Evolutionary conservation across 1,284 basidiomycete genomes (phyloP).

Genomic region (Xanthoconium separans): DNA sequence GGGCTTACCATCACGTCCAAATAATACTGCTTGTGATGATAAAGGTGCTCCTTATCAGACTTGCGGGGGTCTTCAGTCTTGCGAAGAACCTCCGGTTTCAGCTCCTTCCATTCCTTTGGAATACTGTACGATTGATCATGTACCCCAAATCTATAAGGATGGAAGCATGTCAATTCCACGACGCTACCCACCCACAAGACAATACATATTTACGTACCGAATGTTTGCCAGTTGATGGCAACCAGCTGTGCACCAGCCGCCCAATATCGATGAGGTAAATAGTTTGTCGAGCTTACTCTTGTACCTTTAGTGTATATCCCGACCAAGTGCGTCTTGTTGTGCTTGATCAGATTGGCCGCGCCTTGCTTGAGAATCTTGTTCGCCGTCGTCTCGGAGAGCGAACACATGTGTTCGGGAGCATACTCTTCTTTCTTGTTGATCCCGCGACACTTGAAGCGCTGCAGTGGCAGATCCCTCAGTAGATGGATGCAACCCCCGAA

Average conservation of each 20-base stretch:
- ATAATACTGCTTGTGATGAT: slow-evolving; percentile 55
- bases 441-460: slow-evolving; percentile 79
- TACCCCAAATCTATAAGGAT: slow-evolving; percentile 70
- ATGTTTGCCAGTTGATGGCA: slow-evolving; percentile 97
- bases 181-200: not conserved
- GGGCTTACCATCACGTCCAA: slow-evolving; percentile 61
- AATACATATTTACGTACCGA: slow-evolving; percentile 51
- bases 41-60: slow-evolving; percentile 60
- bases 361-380: slow-evolving; percentile 62
- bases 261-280: slow-evolving; percentile 90
- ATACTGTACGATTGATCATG: slow-evolving; percentile 94
- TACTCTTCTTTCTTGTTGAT: slow-evolving; percentile 91
- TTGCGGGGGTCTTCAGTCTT: slow-evolving; percentile 52
- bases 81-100: slow-evolving; percentile 85
- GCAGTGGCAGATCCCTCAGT: slow-evolving; percentile 14
- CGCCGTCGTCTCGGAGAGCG: slow-evolving; percentile 85
- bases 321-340: slow-evolving; percentile 84
- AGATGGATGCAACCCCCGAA: slow-evolving; percentile 28
- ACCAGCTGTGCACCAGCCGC: slow-evolving; percentile 90
- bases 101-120: slow-evolving; percentile 80
- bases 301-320: slow-evolving; percentile 89
- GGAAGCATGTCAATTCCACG: not conserved
- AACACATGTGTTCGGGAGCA: slow-evolving; percentile 88
- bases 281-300: slow-evolving; percentile 85
- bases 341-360: slow-evolving; percentile 82